Percentiles rank a stretch among this genome's conserved stretches.
phyloP scores from a whole-genome alignment of 2,329 filamentous ascomycete genomes.

The Zymoseptoria crescenta region DNA sequence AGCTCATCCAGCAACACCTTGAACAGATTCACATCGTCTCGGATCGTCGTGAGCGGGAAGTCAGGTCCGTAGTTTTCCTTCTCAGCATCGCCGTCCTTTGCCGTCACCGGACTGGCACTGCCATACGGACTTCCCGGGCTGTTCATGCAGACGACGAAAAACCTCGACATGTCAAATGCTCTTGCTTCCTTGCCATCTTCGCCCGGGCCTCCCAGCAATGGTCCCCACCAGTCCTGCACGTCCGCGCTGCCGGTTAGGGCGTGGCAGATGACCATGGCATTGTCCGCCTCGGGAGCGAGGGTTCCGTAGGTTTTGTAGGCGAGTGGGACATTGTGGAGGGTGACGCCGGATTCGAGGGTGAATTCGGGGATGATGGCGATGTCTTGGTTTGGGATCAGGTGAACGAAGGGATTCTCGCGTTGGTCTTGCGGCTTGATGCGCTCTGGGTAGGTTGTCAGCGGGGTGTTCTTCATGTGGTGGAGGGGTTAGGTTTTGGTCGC shows the following conservation, averaged over 20 bases:
- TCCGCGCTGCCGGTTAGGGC: constrained; percentile 79
- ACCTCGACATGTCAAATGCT: constrained; percentile 72
- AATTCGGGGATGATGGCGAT: constrained; percentile 83
- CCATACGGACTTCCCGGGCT: constrained; percentile 79
- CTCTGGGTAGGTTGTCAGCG: constrained; percentile 16
- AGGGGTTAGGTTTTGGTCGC: background rate
- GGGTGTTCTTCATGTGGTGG: background rate
- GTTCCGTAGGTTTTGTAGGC: constrained; percentile 57
- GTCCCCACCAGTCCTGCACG: constrained; percentile 83
- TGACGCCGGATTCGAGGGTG: constrained; percentile 85
- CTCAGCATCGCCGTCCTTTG: constrained; percentile 68
- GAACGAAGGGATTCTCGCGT: constrained; percentile 84
- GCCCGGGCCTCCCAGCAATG: constrained; percentile 67
- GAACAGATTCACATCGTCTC: constrained; percentile 88
- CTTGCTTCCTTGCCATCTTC: constrained; percentile 35
- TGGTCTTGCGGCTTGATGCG: constrained; percentile 42
- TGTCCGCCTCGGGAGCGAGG: constrained; percentile 50
- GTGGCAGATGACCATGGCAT: constrained; percentile 66
- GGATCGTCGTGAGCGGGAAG: constrained; percentile 88
- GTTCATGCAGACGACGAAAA: constrained; percentile 83
- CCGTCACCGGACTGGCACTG: constrained; percentile 80
- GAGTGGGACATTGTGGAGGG: constrained; percentile 64
- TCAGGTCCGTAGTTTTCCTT: constrained; percentile 85
- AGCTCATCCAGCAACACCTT: constrained; percentile 72
- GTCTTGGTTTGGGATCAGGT: constrained; percentile 78